Evolutionary conservation across 352 stramenopile species (phyloP).

Genomic region (Pythium volutum): DNA sequence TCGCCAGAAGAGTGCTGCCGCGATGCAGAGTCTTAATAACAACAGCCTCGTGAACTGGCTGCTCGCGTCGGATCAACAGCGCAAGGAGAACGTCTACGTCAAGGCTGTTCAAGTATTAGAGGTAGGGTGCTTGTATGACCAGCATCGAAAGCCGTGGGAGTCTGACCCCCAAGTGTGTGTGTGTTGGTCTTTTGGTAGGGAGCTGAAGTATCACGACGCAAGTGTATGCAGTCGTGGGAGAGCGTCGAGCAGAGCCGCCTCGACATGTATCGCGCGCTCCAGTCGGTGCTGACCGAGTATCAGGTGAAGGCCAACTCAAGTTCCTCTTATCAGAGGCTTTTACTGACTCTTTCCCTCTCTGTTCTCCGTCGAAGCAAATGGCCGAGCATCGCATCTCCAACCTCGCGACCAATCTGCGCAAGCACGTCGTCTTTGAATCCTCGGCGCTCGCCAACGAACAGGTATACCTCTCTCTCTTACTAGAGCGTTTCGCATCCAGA

Average conservation of each 20-base stretch:
- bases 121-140: constrained; percentile 25
- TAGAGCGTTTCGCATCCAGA: too few species aligned
- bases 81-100: constrained; percentile 64
- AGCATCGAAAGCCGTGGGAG: neutral
- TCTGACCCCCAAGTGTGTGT: neutral
- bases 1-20: constrained; percentile 21
- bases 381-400: constrained; percentile 68
- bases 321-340: neutral
- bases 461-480: constrained; percentile 30
- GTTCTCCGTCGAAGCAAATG: constrained; percentile 57
- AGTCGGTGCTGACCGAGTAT: constrained; percentile 76
- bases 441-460: constrained; percentile 79
- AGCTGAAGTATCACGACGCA: constrained; percentile 55
- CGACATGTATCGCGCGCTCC: constrained; percentile 62
- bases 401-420: constrained; percentile 71
- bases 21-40: constrained; percentile 50
- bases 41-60: constrained; percentile 80
- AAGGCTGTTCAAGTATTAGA: constrained; percentile 58
- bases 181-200: constrained; percentile 31
- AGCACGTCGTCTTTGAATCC: constrained; percentile 81
- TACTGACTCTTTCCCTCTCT: too few species aligned
- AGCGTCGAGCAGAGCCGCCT: constrained; percentile 58
- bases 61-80: constrained; percentile 56
- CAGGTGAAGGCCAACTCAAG: constrained; percentile 35
- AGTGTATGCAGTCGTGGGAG: constrained; percentile 63